Base-by-base conservation (phyloP, 306 rosid genomes). In the Dryas alaskensis region DNA sequence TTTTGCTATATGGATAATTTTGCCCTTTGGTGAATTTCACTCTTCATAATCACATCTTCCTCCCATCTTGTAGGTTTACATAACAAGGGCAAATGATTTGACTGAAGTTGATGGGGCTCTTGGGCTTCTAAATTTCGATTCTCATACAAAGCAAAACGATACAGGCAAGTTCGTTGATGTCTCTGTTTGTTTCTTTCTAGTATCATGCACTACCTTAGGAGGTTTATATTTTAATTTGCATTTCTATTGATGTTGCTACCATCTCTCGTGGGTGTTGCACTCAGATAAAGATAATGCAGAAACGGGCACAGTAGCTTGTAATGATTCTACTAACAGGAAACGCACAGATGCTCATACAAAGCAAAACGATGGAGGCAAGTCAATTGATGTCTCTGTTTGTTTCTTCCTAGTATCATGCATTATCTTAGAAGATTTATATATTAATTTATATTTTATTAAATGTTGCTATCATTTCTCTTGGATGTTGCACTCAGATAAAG, bases 91-190 rank as follows among this genome's bases (percentile, higher is more conserved):
- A 52, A 84, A 80, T 73, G 84, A 75, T 72, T 69, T 75, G 45
- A 78, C 78, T 37, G 97, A 90, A 82, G 79, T 76, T 68, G 93
- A 90, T 55, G 96, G 92, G 46, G 81, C 87, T 57, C 86, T 79
- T 77, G 74, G 80, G 31, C 83, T 75, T 52, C 73, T 76, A 43
- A 83, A 76, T 82, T 78, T 73, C 77, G 92, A 91, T 42, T 73
- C 77, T 78, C 73, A 46, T 19, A 43, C 81, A 13, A 86, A 81
- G 74, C 83, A 75, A 47, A 85, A 76, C 57, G 81, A 51, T 59
- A 82, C 87, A 80, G 96, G 98, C 76, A 85, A 83, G 87, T 74
- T 60, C 67, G 73, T 75, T 53, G 39, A 54, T 74, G 68, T 49
- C 60, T 72, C 44, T 42, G 9, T 69, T 76, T 63, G 4, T 67